Base-by-base conservation (phyloP, 2,329 filamentous ascomycete genomes). In the Sporothrix humicola region DNA sequence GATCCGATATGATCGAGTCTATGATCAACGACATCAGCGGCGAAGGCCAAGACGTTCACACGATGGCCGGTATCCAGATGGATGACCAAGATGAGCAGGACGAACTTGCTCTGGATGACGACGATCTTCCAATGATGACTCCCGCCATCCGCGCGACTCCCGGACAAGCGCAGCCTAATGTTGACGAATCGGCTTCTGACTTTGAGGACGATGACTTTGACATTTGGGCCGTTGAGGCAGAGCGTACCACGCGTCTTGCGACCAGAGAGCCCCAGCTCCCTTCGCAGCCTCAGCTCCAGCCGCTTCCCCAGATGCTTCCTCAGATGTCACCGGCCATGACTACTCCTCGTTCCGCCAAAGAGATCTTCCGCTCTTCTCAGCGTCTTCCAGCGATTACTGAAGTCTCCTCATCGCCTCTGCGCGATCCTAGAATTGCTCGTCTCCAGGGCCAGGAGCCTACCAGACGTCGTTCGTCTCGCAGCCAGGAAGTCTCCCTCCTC, bases 151-250 rank as follows among this genome's bases (percentile, higher is more conserved):
- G 15, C 1, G 50, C 61, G 20, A 23, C 17, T n/a, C 26, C 10
- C n/a, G 26, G 46, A 8, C n/a, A 58, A 50, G 23, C 52, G n/a
- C 66, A 23, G 6, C 4, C 37, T 6, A 23, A n/a, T 15, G 26
- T 20, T n/a, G 66, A 71, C 7, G 70, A 58, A 9, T 37, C 31
- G 2, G 31, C 31, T 37, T 37, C 31, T 37, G 31, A 37, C 31
- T 37, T 37, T 1, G 74, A 77, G 8, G 84, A 85, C n/a, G 83
- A 84, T 3, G 85, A 85, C 12, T 82, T 81, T 2, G 85, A 90
- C 75, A 83, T 90, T 12, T 90, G 88, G 87, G 87, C 87, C 46
- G 77, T 89, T 31, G 88, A 90, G 77, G 88, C 87, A 12, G 82
- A 85, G 71, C 84, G 87, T 13, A 81, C 82, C 7, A 82, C 83